Evolutionary conservation across 2,329 filamentous ascomycete species (phyloP).

Genomic region (Rhynchosporium agropyri): DNA sequence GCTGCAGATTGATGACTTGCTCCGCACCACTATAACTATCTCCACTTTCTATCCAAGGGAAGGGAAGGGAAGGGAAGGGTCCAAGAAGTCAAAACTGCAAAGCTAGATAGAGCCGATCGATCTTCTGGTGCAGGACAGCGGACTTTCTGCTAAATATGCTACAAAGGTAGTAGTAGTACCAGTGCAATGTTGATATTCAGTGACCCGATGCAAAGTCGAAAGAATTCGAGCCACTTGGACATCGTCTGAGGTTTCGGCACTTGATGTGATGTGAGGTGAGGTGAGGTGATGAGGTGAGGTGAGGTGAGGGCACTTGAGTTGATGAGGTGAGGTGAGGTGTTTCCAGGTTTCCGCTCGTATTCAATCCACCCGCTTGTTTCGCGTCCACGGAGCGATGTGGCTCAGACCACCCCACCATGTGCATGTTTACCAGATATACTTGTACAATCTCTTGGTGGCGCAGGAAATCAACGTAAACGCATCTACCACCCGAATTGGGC

Average conservation of each 20-base stretch:
- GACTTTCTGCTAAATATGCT: neutral
- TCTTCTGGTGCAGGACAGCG: slow-evolving; percentile 5
- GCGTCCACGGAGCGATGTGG: neutral
- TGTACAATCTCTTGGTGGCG: neutral
- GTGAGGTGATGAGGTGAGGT: neutral
- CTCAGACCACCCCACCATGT: too few species aligned
- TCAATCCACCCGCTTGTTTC: neutral
- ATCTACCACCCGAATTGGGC: neutral
- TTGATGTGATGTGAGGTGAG: neutral
- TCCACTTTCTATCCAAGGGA: too few species aligned
- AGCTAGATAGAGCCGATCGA: neutral
- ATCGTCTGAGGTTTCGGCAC: neutral
- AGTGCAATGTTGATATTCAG: too few species aligned
- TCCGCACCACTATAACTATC: neutral
- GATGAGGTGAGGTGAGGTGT: neutral
- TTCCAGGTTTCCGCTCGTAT: slow-evolving; percentile 1
- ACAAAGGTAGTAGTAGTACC: too few species aligned
- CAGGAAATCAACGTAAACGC: neutral
- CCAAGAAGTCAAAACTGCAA: neutral
- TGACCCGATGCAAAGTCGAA: too few species aligned
- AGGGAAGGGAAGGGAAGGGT: neutral
- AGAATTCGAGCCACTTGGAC: neutral
- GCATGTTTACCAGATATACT: neutral
- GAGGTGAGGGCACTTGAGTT: too few species aligned
- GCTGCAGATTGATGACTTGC: slow-evolving; percentile 11